phyloP scores from a whole-genome alignment of 2,329 filamentous ascomycete species.

The Reticulascus tulasneorum region DNA sequence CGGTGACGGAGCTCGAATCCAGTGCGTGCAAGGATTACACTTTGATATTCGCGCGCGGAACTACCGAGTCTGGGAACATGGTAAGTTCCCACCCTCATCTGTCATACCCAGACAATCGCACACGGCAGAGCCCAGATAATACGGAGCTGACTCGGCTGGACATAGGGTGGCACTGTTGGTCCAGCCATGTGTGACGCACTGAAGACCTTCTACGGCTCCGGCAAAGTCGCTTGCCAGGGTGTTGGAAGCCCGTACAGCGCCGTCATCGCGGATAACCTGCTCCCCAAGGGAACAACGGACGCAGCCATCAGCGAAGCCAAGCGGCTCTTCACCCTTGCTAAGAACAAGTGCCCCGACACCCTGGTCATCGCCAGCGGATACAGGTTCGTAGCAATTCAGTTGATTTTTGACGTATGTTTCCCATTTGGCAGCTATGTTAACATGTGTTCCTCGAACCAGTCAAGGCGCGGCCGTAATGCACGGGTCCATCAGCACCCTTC shows the following conservation, averaged over 20 bases:
- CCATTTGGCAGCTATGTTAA: neutral
- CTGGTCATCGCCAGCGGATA: slow-evolving; percentile 33
- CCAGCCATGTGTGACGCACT: slow-evolving; percentile 10
- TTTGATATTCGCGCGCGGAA: slow-evolving; percentile 18
- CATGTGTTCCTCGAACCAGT: slow-evolving; percentile 13
- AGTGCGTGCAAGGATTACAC: slow-evolving; percentile 18
- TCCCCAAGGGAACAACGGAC: slow-evolving; percentile 22
- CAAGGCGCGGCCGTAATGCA: slow-evolving; percentile 25
- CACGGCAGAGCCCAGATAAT: neutral
- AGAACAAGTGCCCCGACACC: slow-evolving; percentile 28
- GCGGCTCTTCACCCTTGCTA: slow-evolving; percentile 26
- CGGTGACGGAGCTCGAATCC: slow-evolving; percentile 16
- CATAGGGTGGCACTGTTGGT: slow-evolving; percentile 14
- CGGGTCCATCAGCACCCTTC: slow-evolving; percentile 18
- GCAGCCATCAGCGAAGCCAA: slow-evolving; percentile 25
- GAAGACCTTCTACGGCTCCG: slow-evolving; percentile 12
- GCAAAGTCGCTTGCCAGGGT: slow-evolving; percentile 17
- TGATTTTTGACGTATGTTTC: too few species aligned
- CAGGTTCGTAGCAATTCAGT: slow-evolving; percentile 4
- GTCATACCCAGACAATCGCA: neutral
- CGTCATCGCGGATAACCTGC: slow-evolving; percentile 24
- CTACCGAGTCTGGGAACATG: slow-evolving; percentile 18
- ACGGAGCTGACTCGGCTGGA: neutral
- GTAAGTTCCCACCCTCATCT: neutral
- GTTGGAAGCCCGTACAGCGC: slow-evolving; percentile 33